Evolutionary conservation across 352 stramenopile species (phyloP), one percentile per base, ranked within the genome.

Genomic region (Pythium sukuiense): DNA sequence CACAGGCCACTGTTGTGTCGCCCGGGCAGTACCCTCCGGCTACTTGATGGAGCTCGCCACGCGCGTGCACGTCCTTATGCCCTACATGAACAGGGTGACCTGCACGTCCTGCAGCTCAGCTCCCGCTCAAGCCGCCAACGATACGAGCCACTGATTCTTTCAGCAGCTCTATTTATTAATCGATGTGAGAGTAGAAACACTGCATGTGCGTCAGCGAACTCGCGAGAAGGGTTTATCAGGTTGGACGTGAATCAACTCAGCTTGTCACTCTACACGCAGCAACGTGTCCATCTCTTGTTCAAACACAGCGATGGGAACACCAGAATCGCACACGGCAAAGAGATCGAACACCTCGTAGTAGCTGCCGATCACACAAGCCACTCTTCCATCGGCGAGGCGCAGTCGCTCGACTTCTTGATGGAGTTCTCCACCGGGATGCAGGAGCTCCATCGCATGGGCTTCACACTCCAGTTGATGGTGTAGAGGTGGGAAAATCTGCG

Each of bases 291-390:
- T 70, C 55, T 81, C 76, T 16, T 78, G 62, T 29, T 80, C 76
- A n/a, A 87, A 65, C 29, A 50, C 14, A 18, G 74, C 65, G 2
- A 83, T 35, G 0, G 78, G 65, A 11, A 85, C 46, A 4, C 59
- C 29, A 1, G 66, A 52, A 37, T 87, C 74, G 49, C 81, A 64
- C 20, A 87, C 57, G 8, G 64, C 79, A 61, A 85, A 80, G 18
- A 76, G 35, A 45, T 76, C 71, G 11, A 78, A 69, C 13, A 73
- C 72, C 49, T 87, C 76, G 33, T 83, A 89, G 55, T 73, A 77
- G 43, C 60, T 84, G 4, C 59, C 67, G n/a, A 87, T 63, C 20
- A 89, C 63, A 69, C 80, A 86, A 35, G 83, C 61, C 1, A 61
- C 24, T 33, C 73, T 67, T 5, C 63, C 66, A 30, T 63, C 20